Evolutionary conservation across 257 asterid genomes (phyloP), one percentile per base, ranked within the genome.

Genomic region (Gardenia jasminoides): DNA sequence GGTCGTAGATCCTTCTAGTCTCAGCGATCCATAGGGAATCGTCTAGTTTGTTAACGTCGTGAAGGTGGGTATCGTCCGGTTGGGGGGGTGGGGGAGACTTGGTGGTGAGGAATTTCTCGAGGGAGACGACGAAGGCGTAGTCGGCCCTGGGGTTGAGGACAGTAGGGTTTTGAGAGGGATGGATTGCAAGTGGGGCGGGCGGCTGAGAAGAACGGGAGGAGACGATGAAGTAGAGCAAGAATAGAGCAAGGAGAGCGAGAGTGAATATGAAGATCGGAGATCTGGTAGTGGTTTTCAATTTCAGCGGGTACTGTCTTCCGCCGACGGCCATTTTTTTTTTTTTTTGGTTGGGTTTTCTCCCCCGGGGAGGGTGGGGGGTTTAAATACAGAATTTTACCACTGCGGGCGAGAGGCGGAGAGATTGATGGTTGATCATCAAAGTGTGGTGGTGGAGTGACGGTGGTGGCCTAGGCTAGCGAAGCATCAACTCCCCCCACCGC

Each of bases 51-150:
- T 73, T 81, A 41, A 88, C 86, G 77, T 83, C 90, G 39, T 36
- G 83, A 24, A 79, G 41, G 41, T 36, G 89, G 3, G 89, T 85
- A 81, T 90, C 96, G 52, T 81, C 91, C 58, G 81, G 31, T 33
- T 85, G 72, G 22, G 59, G 66, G 6, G 62, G n/a, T 33, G 67
- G 7, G 11, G 10, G 47, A 1, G 89, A 83, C 46, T 85, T 83
- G 76, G 81, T 74, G 80, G 78, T 61, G 0, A 96, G 93, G 81
- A 93, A 92, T 70, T 89, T 92, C 68, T 96, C 94, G 76, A 96
- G 96, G 17, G 99, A 96, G 19, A 89, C 72, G 7, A 91, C 89
- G 81, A 96, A 93, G 41, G 98, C 92, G 86, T 90, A 90, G n/a
- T 93, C 98, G 81, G 86, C 88, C 28, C 22, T 48, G 30, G 80